Base-by-base conservation (phyloP, 1,139 yeast species). In the Hanseniaspora sp. region DNA sequence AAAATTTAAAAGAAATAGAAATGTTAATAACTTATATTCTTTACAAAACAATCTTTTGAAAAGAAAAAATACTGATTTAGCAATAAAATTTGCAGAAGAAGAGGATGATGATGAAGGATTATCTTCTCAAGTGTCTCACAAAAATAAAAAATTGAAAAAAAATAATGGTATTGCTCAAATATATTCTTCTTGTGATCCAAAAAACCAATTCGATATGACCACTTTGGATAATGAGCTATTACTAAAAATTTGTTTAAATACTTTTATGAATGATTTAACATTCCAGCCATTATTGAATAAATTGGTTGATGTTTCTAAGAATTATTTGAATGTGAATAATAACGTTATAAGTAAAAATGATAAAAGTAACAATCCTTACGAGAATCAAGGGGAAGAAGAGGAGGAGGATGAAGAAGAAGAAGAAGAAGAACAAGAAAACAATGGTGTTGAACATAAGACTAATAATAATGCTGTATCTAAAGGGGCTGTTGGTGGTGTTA, bases 391-490 rank as follows among this genome's bases (percentile, higher is more conserved):
- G 34, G 61, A 61, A 7, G 58, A 61, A 31, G 59, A 58, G 5
- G 68, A 64, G 40, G 64, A 64, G 12, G 68, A 62, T 15, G 68
- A 64, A 40, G 67, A 64, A 38, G 59, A 59, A 38, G 58, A 53
- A 3, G 53, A 37, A 8, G 38, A 29, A 28, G 48, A 46, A 12
- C 51, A 51, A 11, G 38, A 52, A 11, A 54, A 43, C 40, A 18
- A 39, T 54, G 5, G n/a, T n/a, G n/a, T n/a, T n/a, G n/a, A n/a
- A n/a, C n/a, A n/a, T n/a, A n/a, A n/a, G n/a, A n/a, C n/a, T n/a
- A n/a, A n/a, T n/a, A n/a, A n/a, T n/a, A n/a, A n/a, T n/a, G n/a
- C n/a, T n/a, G n/a, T n/a, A n/a, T n/a, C n/a, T n/a, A n/a, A n/a
- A n/a, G n/a, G n/a, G n/a, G n/a, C n/a, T n/a, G n/a, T n/a, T 55